Percentiles rank a stretch among this genome's conserved stretches.
These are phyloP conservation scores for Tricholoma hemisulphureum DNA, from an alignment of 768 basidiomycete species.

Conservation along the genomic window DNA sequence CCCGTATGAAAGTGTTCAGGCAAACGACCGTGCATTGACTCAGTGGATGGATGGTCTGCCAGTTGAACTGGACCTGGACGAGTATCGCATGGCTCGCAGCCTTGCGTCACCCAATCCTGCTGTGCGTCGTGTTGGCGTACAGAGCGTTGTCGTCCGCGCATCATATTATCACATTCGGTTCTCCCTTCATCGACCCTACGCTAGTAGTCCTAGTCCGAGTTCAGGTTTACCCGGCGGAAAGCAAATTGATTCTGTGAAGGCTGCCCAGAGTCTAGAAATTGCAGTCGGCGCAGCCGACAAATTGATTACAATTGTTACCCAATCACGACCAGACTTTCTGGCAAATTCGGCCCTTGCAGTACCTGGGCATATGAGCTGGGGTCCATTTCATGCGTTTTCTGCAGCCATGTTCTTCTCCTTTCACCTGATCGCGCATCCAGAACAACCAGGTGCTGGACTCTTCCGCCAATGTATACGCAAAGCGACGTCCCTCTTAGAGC, in stretches of 20 bases:
- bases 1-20: conserved; percentile 67
- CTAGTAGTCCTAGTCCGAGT: conserved; percentile 38
- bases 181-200: conserved; percentile 79
- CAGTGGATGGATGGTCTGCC: conserved; percentile 82
- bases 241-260: conserved; percentile 41
- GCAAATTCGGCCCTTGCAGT: conserved; percentile 67
- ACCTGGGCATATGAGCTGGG: conserved; percentile 83
- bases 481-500: conserved; percentile 63
- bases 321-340: conserved; percentile 74
- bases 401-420: conserved; percentile 93
- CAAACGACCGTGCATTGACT: conserved; percentile 67
- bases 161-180: conserved; percentile 83
- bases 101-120: conserved; percentile 60
- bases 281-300: conserved; percentile 77
- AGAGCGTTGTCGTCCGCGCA: conserved; percentile 76
- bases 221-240: conserved; percentile 17
- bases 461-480: conserved; percentile 77
- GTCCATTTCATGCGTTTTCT: conserved; percentile 80
- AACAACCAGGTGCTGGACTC: conserved; percentile 72
- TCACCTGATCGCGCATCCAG: conserved; percentile 77
- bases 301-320: conserved; percentile 73
- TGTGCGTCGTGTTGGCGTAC: conserved; percentile 70
- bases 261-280: conserved; percentile 63
- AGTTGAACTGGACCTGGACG: conserved; percentile 70
- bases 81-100: conserved; percentile 69